Conservation (phyloP, 106 monocot species). For the Amphibolis antarctica region DNA sequence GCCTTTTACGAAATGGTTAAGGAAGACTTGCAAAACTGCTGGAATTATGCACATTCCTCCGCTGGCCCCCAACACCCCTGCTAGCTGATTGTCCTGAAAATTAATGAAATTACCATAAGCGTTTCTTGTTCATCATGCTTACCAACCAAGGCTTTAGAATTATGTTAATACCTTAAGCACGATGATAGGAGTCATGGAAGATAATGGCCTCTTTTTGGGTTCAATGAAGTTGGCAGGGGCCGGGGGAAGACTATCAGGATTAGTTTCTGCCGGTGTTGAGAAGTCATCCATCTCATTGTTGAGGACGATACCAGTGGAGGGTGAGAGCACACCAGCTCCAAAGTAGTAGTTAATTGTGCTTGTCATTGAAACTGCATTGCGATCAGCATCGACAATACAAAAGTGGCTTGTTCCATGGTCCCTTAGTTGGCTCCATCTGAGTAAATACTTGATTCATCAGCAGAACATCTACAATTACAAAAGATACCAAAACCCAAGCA, state of each 20-base stretch:
- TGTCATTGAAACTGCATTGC: conserved; percentile 89
- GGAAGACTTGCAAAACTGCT: conserved; percentile 57
- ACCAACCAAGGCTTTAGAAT: background rate
- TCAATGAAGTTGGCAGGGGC: conserved; percentile 80
- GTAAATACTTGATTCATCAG: background rate
- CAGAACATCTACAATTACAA: too few relatives aligned
- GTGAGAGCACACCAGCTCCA: conserved; percentile 61
- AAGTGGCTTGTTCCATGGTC: conserved; percentile 94
- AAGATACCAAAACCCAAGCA: too few relatives aligned
- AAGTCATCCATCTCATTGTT: conserved; percentile 99
- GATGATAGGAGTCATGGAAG: conserved; percentile 93
- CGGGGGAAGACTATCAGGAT: conserved; percentile 60
- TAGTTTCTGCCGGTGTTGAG: conserved; percentile 43
- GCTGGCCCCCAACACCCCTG: conserved; percentile 68
- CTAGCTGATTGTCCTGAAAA: conserved; percentile 71
- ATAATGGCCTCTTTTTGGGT: conserved; percentile 72
- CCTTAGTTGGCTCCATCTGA: conserved; percentile 68
- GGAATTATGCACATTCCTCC: conserved; percentile 75
- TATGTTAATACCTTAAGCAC: conserved; percentile 49
- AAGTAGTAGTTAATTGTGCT: conserved; percentile 67
- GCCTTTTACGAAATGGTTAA: conserved; percentile 70
- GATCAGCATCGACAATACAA: conserved; percentile 63
- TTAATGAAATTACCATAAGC: background rate
- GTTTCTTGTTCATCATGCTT: background rate
- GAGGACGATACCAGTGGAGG: conserved; percentile 74